These are phyloP conservation scores for Rhizoctonia solani DNA, from an alignment of 1,284 basidiomycete genomes.

Conservation along the genomic window DNA sequence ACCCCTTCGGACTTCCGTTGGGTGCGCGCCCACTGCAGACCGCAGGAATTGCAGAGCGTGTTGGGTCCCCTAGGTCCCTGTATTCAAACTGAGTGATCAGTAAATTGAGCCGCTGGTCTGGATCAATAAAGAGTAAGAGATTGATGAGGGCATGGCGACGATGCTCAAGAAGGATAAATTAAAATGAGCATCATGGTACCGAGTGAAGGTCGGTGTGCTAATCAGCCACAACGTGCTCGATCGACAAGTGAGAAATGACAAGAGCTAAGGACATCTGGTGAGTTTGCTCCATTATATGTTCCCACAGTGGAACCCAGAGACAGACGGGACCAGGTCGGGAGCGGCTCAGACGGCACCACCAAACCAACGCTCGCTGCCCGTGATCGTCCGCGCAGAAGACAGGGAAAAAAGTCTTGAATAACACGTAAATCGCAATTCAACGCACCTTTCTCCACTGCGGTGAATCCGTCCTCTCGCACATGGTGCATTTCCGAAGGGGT, in stretches of 20 bases:
- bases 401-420: no score
- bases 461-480: conserved; percentile 21
- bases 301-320: background rate
- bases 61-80: conserved; percentile 28
- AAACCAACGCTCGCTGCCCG: no score
- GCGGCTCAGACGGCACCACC: no score
- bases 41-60: conserved; percentile 32
- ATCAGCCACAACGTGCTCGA: conserved; percentile 16
- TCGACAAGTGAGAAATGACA: conserved; percentile 15
- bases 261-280: background rate
- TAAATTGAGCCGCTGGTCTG: background rate
- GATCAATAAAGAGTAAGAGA: no score
- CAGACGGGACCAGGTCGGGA: no score
- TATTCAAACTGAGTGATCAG: background rate
- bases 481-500: conserved; percentile 15
- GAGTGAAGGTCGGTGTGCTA: background rate
- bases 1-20: conserved; percentile 27
- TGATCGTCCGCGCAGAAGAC: no score
- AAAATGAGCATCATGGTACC: conserved; percentile 11
- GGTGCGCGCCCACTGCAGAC: conserved; percentile 28
- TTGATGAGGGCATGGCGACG: background rate
- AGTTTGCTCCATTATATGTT: background rate
- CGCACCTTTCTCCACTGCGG: conserved; percentile 34
- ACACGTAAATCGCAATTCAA: background rate
- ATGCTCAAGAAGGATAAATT: conserved; percentile 32